Conservation (phyloP, 345 rosid species). For the Hibiscus tridactylites region DNA sequence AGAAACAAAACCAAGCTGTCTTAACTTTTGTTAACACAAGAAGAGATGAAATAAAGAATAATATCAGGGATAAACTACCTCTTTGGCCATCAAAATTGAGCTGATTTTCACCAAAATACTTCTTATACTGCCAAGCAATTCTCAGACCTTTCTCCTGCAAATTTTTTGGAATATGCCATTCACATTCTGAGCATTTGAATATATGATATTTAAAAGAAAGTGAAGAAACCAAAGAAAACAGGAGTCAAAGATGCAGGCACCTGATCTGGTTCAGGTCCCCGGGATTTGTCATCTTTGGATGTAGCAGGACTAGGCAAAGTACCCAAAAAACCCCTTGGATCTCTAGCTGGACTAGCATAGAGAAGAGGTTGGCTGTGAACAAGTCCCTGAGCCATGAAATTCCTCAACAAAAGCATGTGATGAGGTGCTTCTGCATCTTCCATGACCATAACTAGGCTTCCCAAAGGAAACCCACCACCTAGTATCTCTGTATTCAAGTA, state of each 20-base stretch:
- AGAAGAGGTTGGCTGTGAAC: conserved; percentile 73
- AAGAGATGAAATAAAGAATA: background rate
- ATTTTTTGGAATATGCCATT: background rate
- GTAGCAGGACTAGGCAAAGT: conserved; percentile 72
- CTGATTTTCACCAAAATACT: conserved; percentile 8
- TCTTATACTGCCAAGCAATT: conserved; percentile 13
- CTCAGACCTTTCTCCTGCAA: conserved; percentile 11
- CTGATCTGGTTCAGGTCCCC: conserved; percentile 35
- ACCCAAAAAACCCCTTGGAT: conserved; percentile 77
- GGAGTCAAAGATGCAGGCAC: conserved; percentile 19
- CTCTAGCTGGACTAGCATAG: conserved; percentile 73
- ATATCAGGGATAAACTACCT: conserved; percentile 1
- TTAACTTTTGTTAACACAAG: background rate
- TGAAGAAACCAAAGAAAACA: background rate
- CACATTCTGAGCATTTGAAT: conserved; percentile 3
- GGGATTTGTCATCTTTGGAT: conserved; percentile 55
- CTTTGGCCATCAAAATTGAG: background rate
- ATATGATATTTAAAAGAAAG: background rate
- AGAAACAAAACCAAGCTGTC: too few relatives aligned
- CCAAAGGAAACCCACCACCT: conserved; percentile 81
- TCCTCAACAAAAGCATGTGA: conserved; percentile 88
- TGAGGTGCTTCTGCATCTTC: conserved; percentile 97
- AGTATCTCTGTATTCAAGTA: conserved; percentile 42
- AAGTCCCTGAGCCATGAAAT: conserved; percentile 96
- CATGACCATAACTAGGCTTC: conserved; percentile 89